These are phyloP conservation scores for Sporisorium graminicola DNA, from an alignment of 1,284 basidiomycete species.

Conservation along the genomic window DNA sequence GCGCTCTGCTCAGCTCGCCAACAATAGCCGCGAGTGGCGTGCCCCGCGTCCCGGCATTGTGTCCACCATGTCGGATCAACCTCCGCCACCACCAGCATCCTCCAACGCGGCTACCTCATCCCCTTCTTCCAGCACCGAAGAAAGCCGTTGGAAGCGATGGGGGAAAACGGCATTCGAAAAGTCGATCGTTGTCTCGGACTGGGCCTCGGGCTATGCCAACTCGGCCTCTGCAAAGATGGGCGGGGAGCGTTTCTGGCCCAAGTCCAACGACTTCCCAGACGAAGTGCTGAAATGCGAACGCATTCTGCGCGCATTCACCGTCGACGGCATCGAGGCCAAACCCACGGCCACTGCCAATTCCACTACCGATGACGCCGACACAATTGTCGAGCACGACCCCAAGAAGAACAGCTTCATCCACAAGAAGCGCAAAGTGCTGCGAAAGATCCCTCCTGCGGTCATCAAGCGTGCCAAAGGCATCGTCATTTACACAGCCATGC, in stretches of 20 bases:
- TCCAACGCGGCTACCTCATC: slow-evolving; percentile 4
- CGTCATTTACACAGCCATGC: slow-evolving; percentile 73
- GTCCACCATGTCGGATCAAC: slow-evolving; percentile 15
- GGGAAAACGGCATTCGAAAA: slow-evolving; percentile 54
- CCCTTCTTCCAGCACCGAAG: slow-evolving; percentile 10
- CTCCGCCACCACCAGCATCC: slow-evolving; percentile 4
- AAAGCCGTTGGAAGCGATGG: slow-evolving; percentile 52
- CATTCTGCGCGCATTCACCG: slow-evolving; percentile 70
- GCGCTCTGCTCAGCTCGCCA: too few species aligned
- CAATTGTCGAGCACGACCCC: slow-evolving; percentile 38
- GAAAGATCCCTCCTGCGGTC: slow-evolving; percentile 73
- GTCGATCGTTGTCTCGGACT: slow-evolving; percentile 62
- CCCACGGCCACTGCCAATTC: not conserved
- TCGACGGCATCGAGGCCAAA: slow-evolving; percentile 61
- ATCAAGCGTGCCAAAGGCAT: slow-evolving; percentile 71
- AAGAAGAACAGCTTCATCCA: slow-evolving; percentile 62
- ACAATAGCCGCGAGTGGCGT: not conserved
- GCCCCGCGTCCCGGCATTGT: not conserved
- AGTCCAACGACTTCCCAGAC: slow-evolving; percentile 72
- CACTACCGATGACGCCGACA: slow-evolving; percentile 21
- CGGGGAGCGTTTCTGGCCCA: slow-evolving; percentile 73
- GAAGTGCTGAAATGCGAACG: slow-evolving; percentile 74
- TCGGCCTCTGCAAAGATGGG: slow-evolving; percentile 69
- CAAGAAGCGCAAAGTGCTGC: slow-evolving; percentile 71
- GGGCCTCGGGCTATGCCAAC: slow-evolving; percentile 65